phyloP scores from a whole-genome alignment of 2,329 filamentous ascomycete species.

The Alternaria gansuensis region DNA sequence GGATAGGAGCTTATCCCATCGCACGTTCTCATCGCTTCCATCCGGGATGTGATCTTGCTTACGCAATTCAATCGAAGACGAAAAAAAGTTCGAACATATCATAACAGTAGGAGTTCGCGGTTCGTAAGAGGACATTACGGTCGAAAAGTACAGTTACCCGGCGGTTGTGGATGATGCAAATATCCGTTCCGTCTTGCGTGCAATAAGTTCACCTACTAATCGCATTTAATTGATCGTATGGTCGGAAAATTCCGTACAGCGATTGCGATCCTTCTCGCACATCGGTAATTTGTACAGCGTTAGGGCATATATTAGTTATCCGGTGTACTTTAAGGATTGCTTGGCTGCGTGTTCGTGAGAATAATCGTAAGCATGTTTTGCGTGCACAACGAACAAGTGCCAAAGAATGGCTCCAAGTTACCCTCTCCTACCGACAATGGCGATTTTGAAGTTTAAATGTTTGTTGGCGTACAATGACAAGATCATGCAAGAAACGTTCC shows the following conservation, averaged over 20 bases:
- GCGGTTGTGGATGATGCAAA: neutral
- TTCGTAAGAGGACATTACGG: neutral
- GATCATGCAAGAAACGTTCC: neutral
- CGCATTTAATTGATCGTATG: neutral
- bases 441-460: neutral
- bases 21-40: neutral
- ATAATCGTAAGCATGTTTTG: neutral
- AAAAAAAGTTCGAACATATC: neutral
- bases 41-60: neutral
- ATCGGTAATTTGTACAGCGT: slow-evolving; percentile 4
- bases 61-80: neutral
- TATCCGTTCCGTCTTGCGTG: neutral
- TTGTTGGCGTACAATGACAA: slow-evolving; percentile 1
- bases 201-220: neutral
- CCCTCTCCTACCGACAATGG: neutral
- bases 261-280: neutral
- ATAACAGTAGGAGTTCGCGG: neutral
- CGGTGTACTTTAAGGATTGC: neutral
- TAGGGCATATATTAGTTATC: neutral
- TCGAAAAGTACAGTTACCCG: neutral
- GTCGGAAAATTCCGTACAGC: neutral
- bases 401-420: neutral
- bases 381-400: neutral
- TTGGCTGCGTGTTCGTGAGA: slow-evolving; percentile 3
- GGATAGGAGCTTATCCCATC: neutral